Base-by-base conservation (phyloP, 306 rosid genomes). In the Cucurbita ficifolia region DNA sequence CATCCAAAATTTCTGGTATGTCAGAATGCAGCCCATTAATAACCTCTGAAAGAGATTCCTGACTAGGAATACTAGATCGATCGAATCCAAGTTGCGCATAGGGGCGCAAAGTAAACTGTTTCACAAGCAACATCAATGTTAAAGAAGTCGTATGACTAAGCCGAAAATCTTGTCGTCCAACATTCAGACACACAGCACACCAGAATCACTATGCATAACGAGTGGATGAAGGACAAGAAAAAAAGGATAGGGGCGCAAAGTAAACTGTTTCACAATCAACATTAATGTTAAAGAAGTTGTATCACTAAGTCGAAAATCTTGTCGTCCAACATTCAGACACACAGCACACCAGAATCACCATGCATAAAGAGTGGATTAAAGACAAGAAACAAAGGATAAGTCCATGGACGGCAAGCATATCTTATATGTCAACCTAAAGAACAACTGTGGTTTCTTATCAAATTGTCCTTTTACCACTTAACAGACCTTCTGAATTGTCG, bases 71-170 rank as follows among this genome's bases (percentile, higher is more conserved):
- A 59, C 84, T 60, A 60, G 99, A 84, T 82, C 86, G 84, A 87
- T 91, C 99, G 72, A 94, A 50, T 69, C 99, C 99, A 71, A 83
- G 88, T 50, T 85, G 79, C 60, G 84, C 88, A 78, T 70, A 81
- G 58, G 96, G 99, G 52, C 97, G 95, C 86, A 94, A 81, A 78
- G 92, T 89, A 76, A 89, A 94, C 97, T 94, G 90, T 67, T 67
- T 50, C 82, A 22, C 48, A 78, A 42, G 78, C 59, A 78, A 55
- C 55, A 75, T 75, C 53, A 38, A 35, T 38, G 45, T 35, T 36
- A 45, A 68, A 29, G 19, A 58, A 58, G 4, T 59, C 4, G 7
- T 10, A 51, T 40, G 22, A 17, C 6, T 7, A 8, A 38, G 24
- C 8, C 8, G 6, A 9, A 61, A 61, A 9, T 36, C 10, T 61